These are phyloP conservation scores for Scutellaria galericulata DNA, from an alignment of 257 asterid genomes.

Conservation along the genomic window DNA sequence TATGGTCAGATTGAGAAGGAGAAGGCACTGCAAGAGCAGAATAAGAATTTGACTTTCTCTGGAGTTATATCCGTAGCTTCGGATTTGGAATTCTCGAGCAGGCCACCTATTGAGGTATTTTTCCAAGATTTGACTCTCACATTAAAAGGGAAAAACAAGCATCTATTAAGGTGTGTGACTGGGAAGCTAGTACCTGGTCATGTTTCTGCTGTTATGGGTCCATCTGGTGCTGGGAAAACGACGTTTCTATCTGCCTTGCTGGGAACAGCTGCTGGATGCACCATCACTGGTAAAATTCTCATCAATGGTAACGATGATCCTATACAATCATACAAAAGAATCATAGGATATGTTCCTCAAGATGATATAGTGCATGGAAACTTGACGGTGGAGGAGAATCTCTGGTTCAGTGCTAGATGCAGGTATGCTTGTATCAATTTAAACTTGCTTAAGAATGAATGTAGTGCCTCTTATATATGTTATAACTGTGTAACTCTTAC, in stretches of 20 bases:
- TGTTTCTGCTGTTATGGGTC: constrained; percentile 99
- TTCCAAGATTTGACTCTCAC: constrained; percentile 92
- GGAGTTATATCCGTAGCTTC: constrained; percentile 85
- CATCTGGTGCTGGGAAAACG: constrained; percentile 99
- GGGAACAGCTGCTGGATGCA: constrained; percentile 95
- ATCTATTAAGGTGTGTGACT: constrained; percentile 81
- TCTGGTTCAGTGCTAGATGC: constrained; percentile 99
- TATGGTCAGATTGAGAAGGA: constrained; percentile 94
- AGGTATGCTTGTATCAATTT: constrained; percentile 53
- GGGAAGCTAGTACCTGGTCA: constrained; percentile 90
- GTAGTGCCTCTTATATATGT: neutral
- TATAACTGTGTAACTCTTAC: constrained; percentile 26
- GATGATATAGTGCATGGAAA: constrained; percentile 98
- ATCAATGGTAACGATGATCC: constrained; percentile 81
- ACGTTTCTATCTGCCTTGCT: constrained; percentile 95
- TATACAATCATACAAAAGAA: constrained; percentile 81
- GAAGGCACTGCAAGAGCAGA: constrained; percentile 87
- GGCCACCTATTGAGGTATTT: constrained; percentile 85
- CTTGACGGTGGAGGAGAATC: constrained; percentile 97
- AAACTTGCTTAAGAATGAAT: neutral
- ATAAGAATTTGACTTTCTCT: constrained; percentile 80
- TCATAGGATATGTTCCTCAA: constrained; percentile 94
- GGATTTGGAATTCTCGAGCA: constrained; percentile 61
- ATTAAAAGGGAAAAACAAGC: constrained; percentile 81
- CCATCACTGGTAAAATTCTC: constrained; percentile 73